phyloP scores from a whole-genome alignment of 441 rosid species.

The Populus hybrid region DNA sequence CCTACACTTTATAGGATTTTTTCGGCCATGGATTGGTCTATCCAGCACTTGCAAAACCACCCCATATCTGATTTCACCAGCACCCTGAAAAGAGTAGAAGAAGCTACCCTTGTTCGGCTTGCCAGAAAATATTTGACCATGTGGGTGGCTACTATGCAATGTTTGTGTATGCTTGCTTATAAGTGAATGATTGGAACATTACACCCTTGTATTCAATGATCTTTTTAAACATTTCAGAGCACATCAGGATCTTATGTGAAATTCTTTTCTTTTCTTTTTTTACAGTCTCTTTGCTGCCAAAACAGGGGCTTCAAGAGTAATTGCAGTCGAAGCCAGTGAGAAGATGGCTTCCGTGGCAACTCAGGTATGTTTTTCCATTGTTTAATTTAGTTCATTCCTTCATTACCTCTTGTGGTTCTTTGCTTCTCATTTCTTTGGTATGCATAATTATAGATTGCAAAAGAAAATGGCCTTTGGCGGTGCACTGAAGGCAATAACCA shows the following conservation, averaged over 20 bases:
- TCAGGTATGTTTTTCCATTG: conserved; percentile 45
- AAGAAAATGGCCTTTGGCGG: conserved; percentile 59
- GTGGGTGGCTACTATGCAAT: not conserved
- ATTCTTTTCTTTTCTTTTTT: conserved; percentile 4
- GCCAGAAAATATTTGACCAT: not conserved
- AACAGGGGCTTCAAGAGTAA: conserved; percentile 89
- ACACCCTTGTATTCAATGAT: not conserved
- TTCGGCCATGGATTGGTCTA: not conserved
- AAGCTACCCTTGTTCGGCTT: not conserved
- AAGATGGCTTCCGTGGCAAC: conserved; percentile 94
- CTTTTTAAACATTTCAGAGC: not conserved
- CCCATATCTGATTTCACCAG: not conserved
- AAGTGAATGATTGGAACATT: not conserved
- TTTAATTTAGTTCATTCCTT: conserved; percentile 7
- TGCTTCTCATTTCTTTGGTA: conserved; percentile 12
- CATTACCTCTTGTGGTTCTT: conserved; percentile 6
- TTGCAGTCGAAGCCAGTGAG: conserved; percentile 89
- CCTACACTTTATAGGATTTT: not conserved
- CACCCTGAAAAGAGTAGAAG: not conserved
- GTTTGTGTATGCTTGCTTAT: not conserved
- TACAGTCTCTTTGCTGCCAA: conserved; percentile 83
- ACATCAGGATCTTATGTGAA: not conserved
- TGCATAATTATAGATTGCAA: conserved; percentile 59
- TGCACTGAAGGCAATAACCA: conserved; percentile 22
- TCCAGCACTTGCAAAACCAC: not conserved